These are phyloP conservation scores for Fusarium sp. DNA, from an alignment of 2,329 filamentous ascomycete genomes.

Conservation along the genomic window DNA sequence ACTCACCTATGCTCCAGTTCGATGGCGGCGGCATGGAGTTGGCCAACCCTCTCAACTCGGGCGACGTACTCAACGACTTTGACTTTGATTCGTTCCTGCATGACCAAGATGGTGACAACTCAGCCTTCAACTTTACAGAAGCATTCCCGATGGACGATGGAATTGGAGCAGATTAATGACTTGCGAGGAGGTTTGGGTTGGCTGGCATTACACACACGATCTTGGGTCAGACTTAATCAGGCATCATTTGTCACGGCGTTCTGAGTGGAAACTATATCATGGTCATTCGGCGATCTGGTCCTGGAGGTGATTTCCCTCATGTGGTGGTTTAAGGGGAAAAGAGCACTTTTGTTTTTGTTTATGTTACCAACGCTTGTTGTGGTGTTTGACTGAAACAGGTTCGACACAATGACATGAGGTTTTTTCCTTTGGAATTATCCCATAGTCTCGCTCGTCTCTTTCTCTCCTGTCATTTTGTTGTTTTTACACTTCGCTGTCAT, in stretches of 20 bases:
- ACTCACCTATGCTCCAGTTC: constrained; percentile 46
- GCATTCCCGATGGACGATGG: constrained; percentile 66
- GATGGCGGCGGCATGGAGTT: constrained; percentile 62
- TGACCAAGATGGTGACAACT: constrained; percentile 60
- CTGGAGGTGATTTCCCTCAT: constrained; percentile 44
- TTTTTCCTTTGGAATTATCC: constrained; percentile 24
- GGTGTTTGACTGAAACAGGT: constrained; percentile 26
- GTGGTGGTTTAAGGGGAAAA: constrained; percentile 50
- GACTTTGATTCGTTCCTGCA: constrained; percentile 76
- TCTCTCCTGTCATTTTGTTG: constrained; percentile 31
- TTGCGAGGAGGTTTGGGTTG: constrained; percentile 39
- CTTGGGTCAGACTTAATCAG: constrained; percentile 52
- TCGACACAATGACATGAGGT: constrained; percentile 27
- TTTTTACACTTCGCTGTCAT: constrained; percentile 28
- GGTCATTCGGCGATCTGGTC: constrained; percentile 54
- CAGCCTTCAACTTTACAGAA: constrained; percentile 65
- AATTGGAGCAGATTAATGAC: constrained; percentile 66
- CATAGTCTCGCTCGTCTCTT: constrained; percentile 28
- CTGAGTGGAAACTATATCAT: constrained; percentile 54
- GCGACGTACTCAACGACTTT: constrained; percentile 73
- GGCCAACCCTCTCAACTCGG: constrained; percentile 63
- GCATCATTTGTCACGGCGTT: constrained; percentile 56
- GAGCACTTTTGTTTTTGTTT: constrained; percentile 42
- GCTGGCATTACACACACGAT: constrained; percentile 43
- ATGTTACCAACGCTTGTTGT: constrained; percentile 35